Base-by-base conservation (phyloP, 495 filamentous ascomycete species). In the Talaromyces thailandensis region DNA sequence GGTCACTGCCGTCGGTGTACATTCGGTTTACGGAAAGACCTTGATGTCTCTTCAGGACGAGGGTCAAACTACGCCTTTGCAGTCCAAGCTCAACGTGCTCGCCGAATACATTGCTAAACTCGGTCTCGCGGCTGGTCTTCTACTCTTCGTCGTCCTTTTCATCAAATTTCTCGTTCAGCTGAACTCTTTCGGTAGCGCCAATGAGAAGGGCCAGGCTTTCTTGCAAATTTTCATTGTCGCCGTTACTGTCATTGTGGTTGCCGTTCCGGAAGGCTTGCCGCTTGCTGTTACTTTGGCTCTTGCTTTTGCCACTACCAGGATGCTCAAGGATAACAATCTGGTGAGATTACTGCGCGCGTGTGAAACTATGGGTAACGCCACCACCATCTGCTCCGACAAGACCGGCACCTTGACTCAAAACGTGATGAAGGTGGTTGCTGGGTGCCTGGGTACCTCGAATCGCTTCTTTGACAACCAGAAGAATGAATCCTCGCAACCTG, bases 281-380 rank as follows among this genome's bases (percentile, higher is more conserved):
- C 80, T 98, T 40, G 93, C 93, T 56, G 93, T 98, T 12, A 98
- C 93, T 1, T 79, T 98, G 55, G 93, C 93, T 51, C 81, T 98
- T 24, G 93, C 93, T 43, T 97, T 96, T 73, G 93, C 93, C 21
- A 98, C 93, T 1, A 96, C 88, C 23, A 81, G 92, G 26, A 98
- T 98, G 93, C 77, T 96, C 52, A 94, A 90, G 71, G 93, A 97
- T 67, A 93, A 96, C 74, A 97, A 97, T 65, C 73, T 98, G 56
- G 93, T 98, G 57, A 90, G 93, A 28, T 83, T 93, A 61, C 79
- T 98, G 43, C 87, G 91, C 67, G 93, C 93, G 51, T 98, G 93
- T 72, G 93, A 98, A 72, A 95, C 93, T n/a, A 98, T 98, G 93
- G 93, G 93, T 24, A 96, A 96, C 73, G 93, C 93, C 4, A 96